Percentiles rank a stretch among this genome's conserved stretches.
phyloP scores from a whole-genome alignment of 768 basidiomycete species.

The Kondoa malvinella region DNA sequence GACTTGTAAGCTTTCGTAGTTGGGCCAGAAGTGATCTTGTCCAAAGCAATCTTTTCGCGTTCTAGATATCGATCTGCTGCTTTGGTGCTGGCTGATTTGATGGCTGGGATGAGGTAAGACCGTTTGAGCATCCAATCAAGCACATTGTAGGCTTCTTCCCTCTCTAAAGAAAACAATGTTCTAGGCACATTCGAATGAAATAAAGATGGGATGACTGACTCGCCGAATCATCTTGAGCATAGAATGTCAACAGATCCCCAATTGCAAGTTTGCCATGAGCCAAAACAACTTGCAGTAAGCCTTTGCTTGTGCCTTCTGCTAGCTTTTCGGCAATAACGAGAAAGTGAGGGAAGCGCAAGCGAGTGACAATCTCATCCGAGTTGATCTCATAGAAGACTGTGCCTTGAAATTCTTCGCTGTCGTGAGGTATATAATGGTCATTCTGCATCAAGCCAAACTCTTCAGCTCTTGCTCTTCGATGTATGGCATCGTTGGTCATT shows the following conservation, averaged over 20 bases:
- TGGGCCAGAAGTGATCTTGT: neutral
- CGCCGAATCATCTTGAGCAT: neutral
- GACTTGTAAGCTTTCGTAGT: neutral
- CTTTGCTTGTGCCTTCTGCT: neutral
- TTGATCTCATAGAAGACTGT: neutral
- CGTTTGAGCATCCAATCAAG: neutral
- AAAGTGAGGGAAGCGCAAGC: neutral
- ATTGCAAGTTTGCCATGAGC: neutral
- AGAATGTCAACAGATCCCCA: neutral
- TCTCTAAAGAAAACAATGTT: neutral
- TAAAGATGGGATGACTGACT: neutral
- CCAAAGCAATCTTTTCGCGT: neutral
- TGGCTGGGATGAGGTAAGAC: neutral
- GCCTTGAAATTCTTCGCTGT: neutral
- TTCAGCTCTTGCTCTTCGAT: neutral
- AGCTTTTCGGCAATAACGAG: slow-evolving; percentile 4
- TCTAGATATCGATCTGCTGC: neutral
- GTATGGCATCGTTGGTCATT: neutral
- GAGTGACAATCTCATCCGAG: neutral
- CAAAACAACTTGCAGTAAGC: neutral
- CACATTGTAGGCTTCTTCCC: neutral
- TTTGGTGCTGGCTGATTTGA: neutral
- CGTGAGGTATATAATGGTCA: neutral
- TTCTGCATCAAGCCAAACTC: neutral
- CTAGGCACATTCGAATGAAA: neutral